phyloP scores from a whole-genome alignment of 1,284 basidiomycete genomes.

The Golubevia sp. region DNA sequence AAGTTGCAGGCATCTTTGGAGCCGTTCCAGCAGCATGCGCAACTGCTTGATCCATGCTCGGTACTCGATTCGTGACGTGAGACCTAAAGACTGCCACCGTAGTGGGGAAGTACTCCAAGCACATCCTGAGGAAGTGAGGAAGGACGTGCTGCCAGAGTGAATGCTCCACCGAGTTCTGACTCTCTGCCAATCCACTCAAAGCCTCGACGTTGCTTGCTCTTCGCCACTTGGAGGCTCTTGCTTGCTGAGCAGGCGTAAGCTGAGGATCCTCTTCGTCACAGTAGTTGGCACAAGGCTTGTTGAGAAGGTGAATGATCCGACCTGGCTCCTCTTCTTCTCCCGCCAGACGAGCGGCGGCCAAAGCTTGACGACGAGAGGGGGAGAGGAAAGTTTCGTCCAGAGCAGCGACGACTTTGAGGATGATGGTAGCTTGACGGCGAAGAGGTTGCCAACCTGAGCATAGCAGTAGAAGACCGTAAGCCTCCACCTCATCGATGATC shows the following conservation, averaged over 20 bases:
- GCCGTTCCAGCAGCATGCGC: constrained; percentile 56
- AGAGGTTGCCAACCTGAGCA: constrained; percentile 71
- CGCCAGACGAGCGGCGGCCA: constrained; percentile 47
- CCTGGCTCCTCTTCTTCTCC: constrained; percentile 36
- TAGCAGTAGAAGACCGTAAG: constrained; percentile 76
- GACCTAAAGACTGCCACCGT: constrained; percentile 62
- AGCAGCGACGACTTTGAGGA: constrained; percentile 37
- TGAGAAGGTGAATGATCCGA: constrained; percentile 42
- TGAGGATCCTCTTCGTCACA: constrained; percentile 27
- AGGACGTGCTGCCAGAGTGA: constrained; percentile 63
- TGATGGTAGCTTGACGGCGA: constrained; percentile 59
- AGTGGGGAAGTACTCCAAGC: constrained; percentile 59
- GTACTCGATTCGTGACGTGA: constrained; percentile 58
- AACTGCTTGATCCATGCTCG: constrained; percentile 63
- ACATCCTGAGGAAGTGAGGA: constrained; percentile 60
- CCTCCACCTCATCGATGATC: constrained; percentile 68
- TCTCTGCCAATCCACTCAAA: constrained; percentile 61
- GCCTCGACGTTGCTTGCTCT: constrained; percentile 13
- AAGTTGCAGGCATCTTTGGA: constrained; percentile 1
- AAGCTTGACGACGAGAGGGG: constrained; percentile 20
- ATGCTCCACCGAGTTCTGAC: constrained; percentile 62
- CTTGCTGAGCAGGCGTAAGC: constrained; percentile 31
- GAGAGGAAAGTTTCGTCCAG: constrained; percentile 50
- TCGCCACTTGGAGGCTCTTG: constrained; percentile 11
- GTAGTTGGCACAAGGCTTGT: constrained; percentile 33